Evolutionary conservation across 75 land plant species (phyloP).

Genomic region (Isoetes taiwanensis): DNA sequence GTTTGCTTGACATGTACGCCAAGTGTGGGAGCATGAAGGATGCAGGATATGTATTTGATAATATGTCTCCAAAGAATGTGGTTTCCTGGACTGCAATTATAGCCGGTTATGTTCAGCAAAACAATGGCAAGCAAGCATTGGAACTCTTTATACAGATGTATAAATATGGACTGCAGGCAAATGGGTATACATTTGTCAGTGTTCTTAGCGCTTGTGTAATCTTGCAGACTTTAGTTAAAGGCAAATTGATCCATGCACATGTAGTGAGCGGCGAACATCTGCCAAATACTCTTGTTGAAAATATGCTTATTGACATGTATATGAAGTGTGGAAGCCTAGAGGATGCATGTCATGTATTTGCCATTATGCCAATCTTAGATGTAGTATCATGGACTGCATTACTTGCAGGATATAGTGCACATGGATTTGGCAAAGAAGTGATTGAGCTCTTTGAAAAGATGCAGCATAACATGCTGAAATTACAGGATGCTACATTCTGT

Average conservation of each 20-base stretch:
- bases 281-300: background rate
- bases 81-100: slow-evolving; percentile 15
- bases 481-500: no score
- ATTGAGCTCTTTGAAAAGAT: slow-evolving; percentile 37
- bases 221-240: background rate
- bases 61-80: background rate
- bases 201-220: slow-evolving; percentile 26
- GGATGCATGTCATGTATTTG: background rate
- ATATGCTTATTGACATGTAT: background rate
- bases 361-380: background rate
- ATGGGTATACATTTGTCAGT: slow-evolving; percentile 31
- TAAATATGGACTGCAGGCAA: slow-evolving; percentile 15
- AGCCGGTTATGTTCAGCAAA: slow-evolving; percentile 7
- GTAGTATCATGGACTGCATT: background rate
- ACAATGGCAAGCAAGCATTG: background rate
- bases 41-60: slow-evolving; percentile 7
- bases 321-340: background rate
- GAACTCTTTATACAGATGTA: slow-evolving; percentile 39
- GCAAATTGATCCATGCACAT: slow-evolving; percentile 7
- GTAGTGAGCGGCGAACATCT: background rate
- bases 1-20: slow-evolving; percentile 13
- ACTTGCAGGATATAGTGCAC: slow-evolving; percentile 7
- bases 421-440: slow-evolving; percentile 3
- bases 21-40: slow-evolving; percentile 7
- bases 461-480: no score